These are phyloP conservation scores for Daedaleopsis sinensis DNA, from an alignment of 768 basidiomycete species.

Conservation along the genomic window DNA sequence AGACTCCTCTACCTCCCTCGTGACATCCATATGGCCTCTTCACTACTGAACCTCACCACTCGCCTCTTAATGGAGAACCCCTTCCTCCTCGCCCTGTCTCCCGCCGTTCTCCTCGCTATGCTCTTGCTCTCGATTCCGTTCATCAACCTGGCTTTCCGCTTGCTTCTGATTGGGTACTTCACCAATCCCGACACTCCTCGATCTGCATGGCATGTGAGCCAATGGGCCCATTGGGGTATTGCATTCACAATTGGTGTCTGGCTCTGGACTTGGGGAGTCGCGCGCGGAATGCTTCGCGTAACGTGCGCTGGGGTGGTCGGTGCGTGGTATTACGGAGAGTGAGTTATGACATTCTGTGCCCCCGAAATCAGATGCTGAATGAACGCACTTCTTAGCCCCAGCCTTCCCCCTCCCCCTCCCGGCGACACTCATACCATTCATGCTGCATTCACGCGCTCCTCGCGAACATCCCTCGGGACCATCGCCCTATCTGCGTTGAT, in stretches of 20 bases:
- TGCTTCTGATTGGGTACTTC: conserved; percentile 71
- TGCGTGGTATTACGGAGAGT: conserved; percentile 87
- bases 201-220: conserved; percentile 55
- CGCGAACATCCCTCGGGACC: conserved; percentile 80
- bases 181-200: conserved; percentile 41
- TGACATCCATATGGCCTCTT: conserved; percentile 67
- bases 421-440: conserved; percentile 74
- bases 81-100: conserved; percentile 75
- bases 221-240: conserved; percentile 79
- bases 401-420: conserved; percentile 42
- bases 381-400: conserved; percentile 21
- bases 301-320: conserved; percentile 84
- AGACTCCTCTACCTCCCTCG: conserved; percentile 73
- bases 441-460: conserved; percentile 76
- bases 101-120: conserved; percentile 65
- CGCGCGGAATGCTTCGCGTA: conserved; percentile 76
- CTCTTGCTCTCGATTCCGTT: conserved; percentile 80
- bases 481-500: conserved; percentile 78
- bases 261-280: conserved; percentile 80
- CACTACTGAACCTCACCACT: conserved; percentile 60
- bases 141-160: conserved; percentile 74
- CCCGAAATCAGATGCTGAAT: background rate
- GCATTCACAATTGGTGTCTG: conserved; percentile 53
- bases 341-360: conserved; percentile 24
- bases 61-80: conserved; percentile 72